Percentiles rank a stretch among this genome's conserved stretches.
Conservation (phyloP, 805 yeast species). For the Ogataea degrootiae region DNA sequence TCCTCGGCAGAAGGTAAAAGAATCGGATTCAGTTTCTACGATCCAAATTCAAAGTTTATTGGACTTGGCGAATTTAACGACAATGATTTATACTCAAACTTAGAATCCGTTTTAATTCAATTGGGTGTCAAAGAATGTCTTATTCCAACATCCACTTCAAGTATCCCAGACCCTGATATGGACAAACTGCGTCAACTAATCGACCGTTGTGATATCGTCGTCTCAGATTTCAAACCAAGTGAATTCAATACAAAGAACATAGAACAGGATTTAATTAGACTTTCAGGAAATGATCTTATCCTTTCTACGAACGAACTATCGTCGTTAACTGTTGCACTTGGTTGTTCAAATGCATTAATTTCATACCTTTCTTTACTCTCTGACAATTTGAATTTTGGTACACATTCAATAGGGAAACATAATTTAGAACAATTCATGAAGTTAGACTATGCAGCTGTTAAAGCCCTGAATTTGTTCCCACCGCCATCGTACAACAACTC, state of each 20-base stretch:
- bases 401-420: conserved; percentile 57
- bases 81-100: conserved; percentile 79
- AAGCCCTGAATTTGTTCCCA: conserved; percentile 85
- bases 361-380: conserved; percentile 61
- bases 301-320: conserved; percentile 53
- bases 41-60: conserved; percentile 59
- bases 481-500: conserved; percentile 41
- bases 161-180: conserved; percentile 44
- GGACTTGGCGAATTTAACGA: conserved; percentile 80
- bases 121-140: conserved; percentile 84
- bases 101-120: conserved; percentile 84
- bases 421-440: conserved; percentile 80
- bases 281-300: conserved; percentile 53
- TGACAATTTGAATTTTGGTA: conserved; percentile 50
- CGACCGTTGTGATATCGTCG: conserved; percentile 72
- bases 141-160: conserved; percentile 36
- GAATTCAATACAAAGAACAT: conserved; percentile 63
- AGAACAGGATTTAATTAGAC: conserved; percentile 71
- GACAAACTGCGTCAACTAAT: conserved; percentile 66
- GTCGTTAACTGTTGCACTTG: conserved; percentile 46
- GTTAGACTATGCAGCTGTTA: conserved; percentile 84
- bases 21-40: conserved; percentile 78
- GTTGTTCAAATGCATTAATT: conserved; percentile 65
- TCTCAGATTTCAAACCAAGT: conserved; percentile 52
- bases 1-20: conserved; percentile 40